Evolutionary conservation across 495 filamentous ascomycete species (phyloP), one percentile per base, ranked within the genome.

Genomic region (Xylaria palmicola): DNA sequence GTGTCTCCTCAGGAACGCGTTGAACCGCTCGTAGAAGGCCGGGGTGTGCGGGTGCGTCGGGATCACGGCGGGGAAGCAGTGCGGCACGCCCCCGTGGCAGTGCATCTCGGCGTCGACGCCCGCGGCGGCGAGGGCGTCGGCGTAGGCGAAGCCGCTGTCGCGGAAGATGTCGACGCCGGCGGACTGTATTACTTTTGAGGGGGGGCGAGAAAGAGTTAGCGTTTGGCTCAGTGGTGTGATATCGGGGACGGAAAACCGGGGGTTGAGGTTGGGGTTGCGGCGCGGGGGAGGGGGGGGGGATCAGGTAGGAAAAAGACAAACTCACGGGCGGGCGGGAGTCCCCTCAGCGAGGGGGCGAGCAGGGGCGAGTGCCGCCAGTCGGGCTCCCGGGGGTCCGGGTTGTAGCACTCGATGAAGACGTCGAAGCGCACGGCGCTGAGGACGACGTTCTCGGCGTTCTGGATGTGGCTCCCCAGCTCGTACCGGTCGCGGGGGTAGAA

Each of bases 121-220:
- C 1, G 65, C 65, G 6, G 51, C 56, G 17, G 20, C 17, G 19
- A 72, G 65, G 29, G 67, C 65, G 40, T 68, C 65, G 49, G 60
- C 65, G 44, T 70, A 72, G n/a, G 68, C 69, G 10, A 72, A 59
- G 20, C 58, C 59, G 12, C 67, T 65, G 49, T 72, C 69, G 27
- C 69, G 62, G 27, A 70, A 40, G 10, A 63, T 49, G 39, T 72
- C 69, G 9, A 62, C 47, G 24, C 69, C 69, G 1, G 62, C 67
- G 55, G 49, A 65, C 62, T 68, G 63, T 34, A 72, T 64, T 27
- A 70, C 69, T 72, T 22, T 10, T n/a, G n/a, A 47, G 17, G 5
- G 15, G 19, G 20, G 1, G n/a, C n/a, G n/a, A n/a, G n/a, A n/a
- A n/a, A n/a, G n/a, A n/a, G n/a, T n/a, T n/a, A n/a, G n/a, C n/a